phyloP scores from a whole-genome alignment of 2,329 filamentous ascomycete species.

The Ophiostoma ulmi region DNA sequence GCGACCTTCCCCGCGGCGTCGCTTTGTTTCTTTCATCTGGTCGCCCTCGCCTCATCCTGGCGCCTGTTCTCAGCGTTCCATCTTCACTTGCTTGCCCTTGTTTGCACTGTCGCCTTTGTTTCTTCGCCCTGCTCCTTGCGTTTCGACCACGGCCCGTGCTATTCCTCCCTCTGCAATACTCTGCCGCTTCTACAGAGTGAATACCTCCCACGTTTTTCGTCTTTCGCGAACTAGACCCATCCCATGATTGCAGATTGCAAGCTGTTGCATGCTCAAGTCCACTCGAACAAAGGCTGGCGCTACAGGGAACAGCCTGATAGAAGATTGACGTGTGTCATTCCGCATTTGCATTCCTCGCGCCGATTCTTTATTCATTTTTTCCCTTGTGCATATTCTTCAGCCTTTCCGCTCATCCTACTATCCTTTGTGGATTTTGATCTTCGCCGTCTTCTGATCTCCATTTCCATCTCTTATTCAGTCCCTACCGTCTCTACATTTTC shows the following conservation, averaged over 20 bases:
- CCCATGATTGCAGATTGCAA: background rate
- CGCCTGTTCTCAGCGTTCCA: background rate
- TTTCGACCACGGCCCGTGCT: background rate
- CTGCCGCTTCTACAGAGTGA: background rate
- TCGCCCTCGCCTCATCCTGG: conserved; percentile 2
- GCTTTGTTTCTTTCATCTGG: conserved; percentile 15
- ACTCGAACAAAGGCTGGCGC: conserved; percentile 6
- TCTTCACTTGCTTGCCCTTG: background rate
- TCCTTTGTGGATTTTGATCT: background rate
- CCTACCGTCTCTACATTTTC: background rate
- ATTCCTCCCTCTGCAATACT: background rate
- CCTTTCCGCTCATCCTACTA: background rate
- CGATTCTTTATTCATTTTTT: background rate
- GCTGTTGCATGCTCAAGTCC: conserved; percentile 6
- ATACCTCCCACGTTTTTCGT: background rate
- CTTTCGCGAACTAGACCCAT: conserved; percentile 5
- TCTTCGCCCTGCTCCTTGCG: background rate
- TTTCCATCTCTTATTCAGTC: background rate
- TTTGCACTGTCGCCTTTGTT: background rate
- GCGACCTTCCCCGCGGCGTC: conserved; percentile 14
- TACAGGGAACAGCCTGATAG: background rate
- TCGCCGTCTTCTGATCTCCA: background rate
- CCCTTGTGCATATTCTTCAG: conserved; percentile 2
- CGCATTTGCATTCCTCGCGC: background rate
- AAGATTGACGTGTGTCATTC: conserved; percentile 12